These are phyloP conservation scores for Saitozyma sp. DNA, from an alignment of 768 basidiomycete species.

Conservation along the genomic window DNA sequence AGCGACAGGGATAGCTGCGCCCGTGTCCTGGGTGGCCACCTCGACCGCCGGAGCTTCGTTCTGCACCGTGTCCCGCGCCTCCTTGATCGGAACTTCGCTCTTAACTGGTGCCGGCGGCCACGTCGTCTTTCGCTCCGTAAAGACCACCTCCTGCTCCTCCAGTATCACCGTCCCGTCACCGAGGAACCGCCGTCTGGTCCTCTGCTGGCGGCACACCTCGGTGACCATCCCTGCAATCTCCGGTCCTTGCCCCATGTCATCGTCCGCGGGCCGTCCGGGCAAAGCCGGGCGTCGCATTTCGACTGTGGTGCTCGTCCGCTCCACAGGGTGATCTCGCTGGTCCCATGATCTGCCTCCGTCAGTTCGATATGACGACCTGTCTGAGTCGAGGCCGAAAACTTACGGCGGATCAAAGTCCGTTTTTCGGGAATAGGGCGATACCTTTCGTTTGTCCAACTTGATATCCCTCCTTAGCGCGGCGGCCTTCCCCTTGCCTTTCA, in stretches of 20 bases:
- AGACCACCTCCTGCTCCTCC: slow-evolving; percentile 22
- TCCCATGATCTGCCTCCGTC: slow-evolving; percentile 10
- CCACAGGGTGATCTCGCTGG: not conserved
- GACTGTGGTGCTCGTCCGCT: not conserved
- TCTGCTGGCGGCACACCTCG: slow-evolving; percentile 11
- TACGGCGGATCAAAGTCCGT: slow-evolving; percentile 26
- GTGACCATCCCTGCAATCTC: slow-evolving; percentile 7
- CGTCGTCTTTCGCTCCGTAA: slow-evolving; percentile 22
- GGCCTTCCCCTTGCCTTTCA: slow-evolving; percentile 7
- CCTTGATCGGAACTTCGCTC: not conserved
- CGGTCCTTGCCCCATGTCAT: slow-evolving; percentile 8
- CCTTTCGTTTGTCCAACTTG: not conserved
- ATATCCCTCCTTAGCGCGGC: slow-evolving; percentile 4
- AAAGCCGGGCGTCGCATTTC: not conserved
- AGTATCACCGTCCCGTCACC: slow-evolving; percentile 21
- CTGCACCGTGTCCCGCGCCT: not conserved
- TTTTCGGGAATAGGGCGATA: slow-evolving; percentile 4
- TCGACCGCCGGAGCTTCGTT: not conserved
- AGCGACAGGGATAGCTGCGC: not conserved
- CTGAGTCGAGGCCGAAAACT: not conserved
- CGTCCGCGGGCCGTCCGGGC: not conserved
- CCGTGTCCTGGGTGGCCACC: not conserved
- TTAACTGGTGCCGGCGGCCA: slow-evolving; percentile 11
- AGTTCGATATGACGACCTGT: not conserved
- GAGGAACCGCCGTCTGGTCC: slow-evolving; percentile 14